Conservation (phyloP, 2,329 filamentous ascomycete genomes). For the Ceratocystis alfenasii region DNA sequence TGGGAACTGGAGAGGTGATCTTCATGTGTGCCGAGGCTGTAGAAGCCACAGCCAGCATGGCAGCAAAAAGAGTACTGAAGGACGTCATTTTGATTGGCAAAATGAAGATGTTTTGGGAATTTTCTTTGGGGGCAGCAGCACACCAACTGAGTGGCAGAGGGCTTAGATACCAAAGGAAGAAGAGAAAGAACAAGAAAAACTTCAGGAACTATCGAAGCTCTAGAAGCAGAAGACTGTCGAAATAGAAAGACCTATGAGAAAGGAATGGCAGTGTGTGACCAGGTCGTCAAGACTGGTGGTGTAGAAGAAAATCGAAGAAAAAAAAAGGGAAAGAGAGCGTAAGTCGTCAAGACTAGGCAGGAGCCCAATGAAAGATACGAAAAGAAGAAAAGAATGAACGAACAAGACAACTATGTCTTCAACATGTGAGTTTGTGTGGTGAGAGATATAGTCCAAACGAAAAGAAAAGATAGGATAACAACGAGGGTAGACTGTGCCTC, state of each 20-base stretch:
- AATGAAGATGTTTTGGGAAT: background rate
- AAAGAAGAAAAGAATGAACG: conserved; percentile 14
- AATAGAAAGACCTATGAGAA: background rate
- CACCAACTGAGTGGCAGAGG: background rate
- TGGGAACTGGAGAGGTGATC: conserved; percentile 58
- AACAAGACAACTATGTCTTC: conserved; percentile 1
- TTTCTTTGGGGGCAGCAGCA: background rate
- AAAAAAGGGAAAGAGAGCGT: conserved; percentile 8
- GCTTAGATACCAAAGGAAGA: background rate
- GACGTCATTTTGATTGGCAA: conserved; percentile 6
- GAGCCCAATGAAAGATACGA: conserved; percentile 1
- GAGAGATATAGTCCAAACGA: background rate
- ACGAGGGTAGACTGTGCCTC: background rate
- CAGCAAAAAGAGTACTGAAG: conserved; percentile 34
- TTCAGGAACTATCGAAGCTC: conserved; percentile 13
- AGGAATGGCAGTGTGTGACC: background rate
- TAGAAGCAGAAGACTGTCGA: background rate
- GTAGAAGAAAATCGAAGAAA: background rate
- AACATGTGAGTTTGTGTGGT: background rate
- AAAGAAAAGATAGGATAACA: background rate
- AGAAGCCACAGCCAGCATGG: conserved; percentile 45
- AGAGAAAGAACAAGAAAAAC: conserved; percentile 8
- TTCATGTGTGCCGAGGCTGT: conserved; percentile 62
- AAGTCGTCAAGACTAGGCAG: conserved; percentile 20
- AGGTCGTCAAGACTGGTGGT: conserved; percentile 6